A percentile compares a stretch with the other conserved stretches of the same genome.
Conservation (phyloP, 371 early-diverging fungal species). For the Mortierella sp. region DNA sequence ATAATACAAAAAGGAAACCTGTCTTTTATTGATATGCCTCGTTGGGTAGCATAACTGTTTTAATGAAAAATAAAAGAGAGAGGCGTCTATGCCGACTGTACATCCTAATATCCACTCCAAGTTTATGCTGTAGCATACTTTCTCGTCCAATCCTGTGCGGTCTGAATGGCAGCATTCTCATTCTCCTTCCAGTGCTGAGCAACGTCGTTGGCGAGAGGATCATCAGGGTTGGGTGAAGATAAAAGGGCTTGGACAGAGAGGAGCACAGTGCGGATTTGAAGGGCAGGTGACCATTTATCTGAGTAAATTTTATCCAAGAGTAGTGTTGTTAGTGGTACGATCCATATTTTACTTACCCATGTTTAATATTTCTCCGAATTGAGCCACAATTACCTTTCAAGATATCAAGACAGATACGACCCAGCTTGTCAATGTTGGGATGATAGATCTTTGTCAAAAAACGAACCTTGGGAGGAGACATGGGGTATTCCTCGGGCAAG, state of each 20-base stretch:
- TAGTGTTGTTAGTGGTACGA: neutral
- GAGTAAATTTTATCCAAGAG: conserved; percentile 96
- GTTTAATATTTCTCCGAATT: neutral
- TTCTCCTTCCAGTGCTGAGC: conserved; percentile 99
- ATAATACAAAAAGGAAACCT: too few relatives aligned
- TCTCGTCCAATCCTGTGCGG: conserved; percentile 77
- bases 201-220: conserved; percentile 98
- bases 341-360: neutral
- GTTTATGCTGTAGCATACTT: conserved; percentile 59
- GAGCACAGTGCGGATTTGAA: conserved; percentile 97
- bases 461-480: conserved; percentile 98
- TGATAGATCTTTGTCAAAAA: conserved; percentile 99
- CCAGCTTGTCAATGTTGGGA: conserved; percentile 99
- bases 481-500: conserved; percentile 98
- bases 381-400: conserved; percentile 83
- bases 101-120: neutral
- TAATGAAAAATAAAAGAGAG: neutral
- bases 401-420: conserved; percentile 99
- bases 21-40: neutral
- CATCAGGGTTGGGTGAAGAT: conserved; percentile 98
- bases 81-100: neutral
- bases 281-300: conserved; percentile 99
- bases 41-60: neutral
- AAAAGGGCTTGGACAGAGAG: conserved; percentile 98
- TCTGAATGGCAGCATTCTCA: conserved; percentile 91